These are phyloP conservation scores for Cutaneotrichosporon sp. DNA, from an alignment of 1,284 basidiomycete species.

Conservation along the genomic window DNA sequence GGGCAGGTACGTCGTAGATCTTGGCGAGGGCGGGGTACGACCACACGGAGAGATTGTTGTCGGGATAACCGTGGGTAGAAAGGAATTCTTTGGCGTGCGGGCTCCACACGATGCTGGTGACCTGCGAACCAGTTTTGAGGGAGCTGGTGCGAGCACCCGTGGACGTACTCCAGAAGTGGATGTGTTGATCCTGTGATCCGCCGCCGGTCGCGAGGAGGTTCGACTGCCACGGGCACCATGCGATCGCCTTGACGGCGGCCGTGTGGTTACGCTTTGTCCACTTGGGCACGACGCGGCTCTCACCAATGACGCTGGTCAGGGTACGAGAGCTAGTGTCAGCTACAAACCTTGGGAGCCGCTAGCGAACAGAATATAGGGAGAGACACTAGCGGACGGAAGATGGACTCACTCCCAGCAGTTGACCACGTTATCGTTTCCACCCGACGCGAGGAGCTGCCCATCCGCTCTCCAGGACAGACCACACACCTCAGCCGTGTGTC, in stretches of 20 bases:
- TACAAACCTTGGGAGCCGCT: not conserved
- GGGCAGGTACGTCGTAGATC: conserved; percentile 87
- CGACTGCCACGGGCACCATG: conserved; percentile 97
- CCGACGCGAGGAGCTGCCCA: conserved; percentile 85
- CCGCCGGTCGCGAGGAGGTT: conserved; percentile 90
- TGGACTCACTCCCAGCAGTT: conserved; percentile 80
- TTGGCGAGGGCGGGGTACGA: conserved; percentile 63
- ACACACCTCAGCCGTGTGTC: conserved; percentile 81
- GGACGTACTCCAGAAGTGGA: conserved; percentile 89
- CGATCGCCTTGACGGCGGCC: conserved; percentile 92
- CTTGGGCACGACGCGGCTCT: conserved; percentile 64
- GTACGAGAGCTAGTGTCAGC: conserved; percentile 59
- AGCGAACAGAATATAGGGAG: not conserved
- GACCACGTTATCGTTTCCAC: conserved; percentile 94
- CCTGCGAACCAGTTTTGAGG: conserved; percentile 79
- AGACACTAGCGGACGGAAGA: conserved; percentile 19
- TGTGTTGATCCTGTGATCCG: conserved; percentile 88
- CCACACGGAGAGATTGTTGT: conserved; percentile 58
- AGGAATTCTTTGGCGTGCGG: conserved; percentile 86
- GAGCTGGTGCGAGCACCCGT: conserved; percentile 85
- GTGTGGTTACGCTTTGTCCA: conserved; percentile 94
- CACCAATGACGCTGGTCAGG: conserved; percentile 49
- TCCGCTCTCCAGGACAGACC: conserved; percentile 68
- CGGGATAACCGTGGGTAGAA: conserved; percentile 90
- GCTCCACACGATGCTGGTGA: conserved; percentile 88